Conservation (phyloP, 169 alveolate genomes). For the Fabrea salina region DNA sequence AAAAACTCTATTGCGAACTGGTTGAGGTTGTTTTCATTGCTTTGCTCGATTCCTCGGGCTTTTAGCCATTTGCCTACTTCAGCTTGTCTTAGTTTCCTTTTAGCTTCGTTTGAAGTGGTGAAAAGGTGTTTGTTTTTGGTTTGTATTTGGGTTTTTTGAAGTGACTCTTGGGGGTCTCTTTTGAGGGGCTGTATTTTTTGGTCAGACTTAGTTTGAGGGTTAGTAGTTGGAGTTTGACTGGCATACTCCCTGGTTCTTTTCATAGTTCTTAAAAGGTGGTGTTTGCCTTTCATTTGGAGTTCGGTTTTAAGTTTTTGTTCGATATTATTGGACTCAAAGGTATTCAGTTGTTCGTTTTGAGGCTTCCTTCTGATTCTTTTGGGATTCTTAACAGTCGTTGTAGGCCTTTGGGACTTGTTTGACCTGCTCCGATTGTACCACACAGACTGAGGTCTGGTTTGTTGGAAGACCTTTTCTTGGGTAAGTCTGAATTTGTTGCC, state of each 20-base stretch:
- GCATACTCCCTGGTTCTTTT: background rate
- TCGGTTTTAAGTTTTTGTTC: background rate
- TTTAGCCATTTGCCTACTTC: background rate
- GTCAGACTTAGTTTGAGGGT: background rate
- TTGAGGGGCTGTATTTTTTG: background rate
- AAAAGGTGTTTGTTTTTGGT: background rate
- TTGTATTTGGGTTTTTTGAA: background rate
- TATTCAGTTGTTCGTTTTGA: too few relatives aligned
- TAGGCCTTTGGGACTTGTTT: too few relatives aligned
- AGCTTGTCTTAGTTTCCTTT: background rate
- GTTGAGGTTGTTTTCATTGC: background rate
- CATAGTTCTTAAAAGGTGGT: background rate
- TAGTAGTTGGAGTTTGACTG: background rate
- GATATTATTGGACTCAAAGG: too few relatives aligned
- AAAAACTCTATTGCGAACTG: background rate
- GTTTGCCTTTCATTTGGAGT: constrained; percentile 6
- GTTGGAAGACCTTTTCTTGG: background rate
- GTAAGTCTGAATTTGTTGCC: background rate
- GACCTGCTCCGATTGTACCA: too few relatives aligned
- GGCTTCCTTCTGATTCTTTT: too few relatives aligned
- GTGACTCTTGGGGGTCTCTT: background rate
- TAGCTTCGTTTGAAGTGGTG: background rate
- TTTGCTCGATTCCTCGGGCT: background rate
- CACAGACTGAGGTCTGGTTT: background rate
- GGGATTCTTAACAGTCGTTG: too few relatives aligned